phyloP scores from a whole-genome alignment of 192 early-diverging fungal genomes.

The Coemansia sp. region DNA sequence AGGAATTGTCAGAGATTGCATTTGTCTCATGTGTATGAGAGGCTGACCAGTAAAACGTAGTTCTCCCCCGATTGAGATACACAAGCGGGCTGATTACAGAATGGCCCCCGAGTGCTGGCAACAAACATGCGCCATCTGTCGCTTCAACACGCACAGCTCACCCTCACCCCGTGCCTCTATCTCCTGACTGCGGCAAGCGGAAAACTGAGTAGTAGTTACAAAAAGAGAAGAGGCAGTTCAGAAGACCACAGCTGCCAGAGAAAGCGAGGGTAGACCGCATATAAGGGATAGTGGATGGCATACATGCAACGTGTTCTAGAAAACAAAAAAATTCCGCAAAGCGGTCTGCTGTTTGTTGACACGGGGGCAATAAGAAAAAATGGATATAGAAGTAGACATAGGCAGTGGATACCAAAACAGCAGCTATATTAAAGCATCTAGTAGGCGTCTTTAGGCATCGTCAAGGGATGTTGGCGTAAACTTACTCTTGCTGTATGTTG shows the following conservation, averaged over 20 bases:
- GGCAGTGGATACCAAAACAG: slow-evolving; percentile 12
- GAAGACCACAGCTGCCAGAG: slow-evolving; percentile 1
- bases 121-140: background rate
- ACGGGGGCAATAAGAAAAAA: slow-evolving; percentile 8
- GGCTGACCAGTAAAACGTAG: background rate
- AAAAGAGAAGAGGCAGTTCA: background rate
- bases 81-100: background rate
- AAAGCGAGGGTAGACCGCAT: background rate
- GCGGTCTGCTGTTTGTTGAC: slow-evolving; percentile 16
- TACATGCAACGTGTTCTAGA: background rate
- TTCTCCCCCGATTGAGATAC: background rate
- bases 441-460: too few species aligned
- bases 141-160: slow-evolving; percentile 2
- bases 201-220: background rate
- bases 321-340: slow-evolving; percentile 1
- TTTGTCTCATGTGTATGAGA: background rate
- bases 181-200: background rate
- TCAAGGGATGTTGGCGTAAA: background rate
- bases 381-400: slow-evolving; percentile 4
- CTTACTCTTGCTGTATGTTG: background rate
- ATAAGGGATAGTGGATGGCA: background rate
- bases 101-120: background rate
- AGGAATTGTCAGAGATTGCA: slow-evolving; percentile 8
- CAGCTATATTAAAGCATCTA: slow-evolving; percentile 2
- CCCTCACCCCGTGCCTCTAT: background rate